Percentiles rank a stretch among this genome's conserved stretches.
Conservation (phyloP, 2,329 filamentous ascomycete species). For the Fusarium coffeatum region DNA sequence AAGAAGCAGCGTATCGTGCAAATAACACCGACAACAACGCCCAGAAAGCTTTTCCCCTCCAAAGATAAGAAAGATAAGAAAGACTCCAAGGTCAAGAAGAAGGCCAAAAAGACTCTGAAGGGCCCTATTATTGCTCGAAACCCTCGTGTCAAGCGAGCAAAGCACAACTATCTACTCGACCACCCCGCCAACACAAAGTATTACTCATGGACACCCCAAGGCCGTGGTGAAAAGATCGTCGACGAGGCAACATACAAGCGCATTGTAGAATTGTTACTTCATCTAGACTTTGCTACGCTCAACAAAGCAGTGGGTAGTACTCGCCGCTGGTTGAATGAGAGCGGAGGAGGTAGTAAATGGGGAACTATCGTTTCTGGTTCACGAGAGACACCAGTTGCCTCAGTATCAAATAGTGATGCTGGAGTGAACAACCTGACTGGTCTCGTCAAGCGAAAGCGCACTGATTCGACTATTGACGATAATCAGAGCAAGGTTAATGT, state of each 20-base stretch:
- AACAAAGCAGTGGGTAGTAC: slow-evolving; percentile 74
- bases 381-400: slow-evolving; percentile 42
- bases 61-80: slow-evolving; percentile 31
- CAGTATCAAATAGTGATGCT: slow-evolving; percentile 14
- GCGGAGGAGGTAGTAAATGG: slow-evolving; percentile 66
- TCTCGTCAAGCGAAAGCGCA: slow-evolving; percentile 61
- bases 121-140: slow-evolving; percentile 73
- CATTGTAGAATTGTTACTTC: slow-evolving; percentile 75
- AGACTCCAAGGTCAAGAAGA: slow-evolving; percentile 38
- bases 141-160: slow-evolving; percentile 72
- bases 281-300: slow-evolving; percentile 77
- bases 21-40: slow-evolving; percentile 50
- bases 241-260: slow-evolving; percentile 74
- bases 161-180: slow-evolving; percentile 62
- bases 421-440: slow-evolving; percentile 61
- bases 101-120: slow-evolving; percentile 59
- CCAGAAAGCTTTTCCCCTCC: slow-evolving; percentile 50
- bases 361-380: slow-evolving; percentile 62
- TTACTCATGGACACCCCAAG: slow-evolving; percentile 72
- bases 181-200: slow-evolving; percentile 67
- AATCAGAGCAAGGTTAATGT: slow-evolving; percentile 56
- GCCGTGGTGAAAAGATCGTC: slow-evolving; percentile 72
- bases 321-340: slow-evolving; percentile 76
- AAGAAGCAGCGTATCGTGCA: slow-evolving; percentile 43
- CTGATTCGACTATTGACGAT: slow-evolving; percentile 42